Base-by-base conservation (phyloP, 805 yeast genomes). In the Nakazawaea ernobii region DNA sequence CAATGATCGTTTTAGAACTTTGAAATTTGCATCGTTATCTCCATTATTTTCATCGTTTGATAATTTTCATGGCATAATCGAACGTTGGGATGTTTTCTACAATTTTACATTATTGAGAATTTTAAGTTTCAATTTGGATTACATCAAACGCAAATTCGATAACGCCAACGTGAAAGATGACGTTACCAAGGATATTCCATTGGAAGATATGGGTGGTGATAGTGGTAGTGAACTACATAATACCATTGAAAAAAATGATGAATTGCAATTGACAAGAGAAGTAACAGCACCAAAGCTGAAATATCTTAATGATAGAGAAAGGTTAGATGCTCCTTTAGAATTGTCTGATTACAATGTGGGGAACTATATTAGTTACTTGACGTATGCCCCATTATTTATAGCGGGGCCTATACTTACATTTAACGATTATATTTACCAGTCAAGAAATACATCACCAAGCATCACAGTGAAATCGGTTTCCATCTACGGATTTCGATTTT, bases 381-480 rank as follows among this genome's bases (percentile, higher is more conserved):
- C 84, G 5, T 94, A 94, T 58, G 79, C 96, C 0, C 99, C 99
- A 3, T 68, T 94, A 42, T 87, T 86, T 65, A 82, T 94, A 55
- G 97, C 96, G 2, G 99, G 99, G 1, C 99, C 99, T 24, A 81
- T 94, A 14, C 60, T 94, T 37, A 86, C 98, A 0, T 94, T 86
- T 70, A 94, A 94, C 66, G 99, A 94, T 63, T 94, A 82, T 62
- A 63, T 86, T 37, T 82, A 83, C 55, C 99, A 94, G 67, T 70
- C 83, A 3, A 66, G 69, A 33, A 71, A 75, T 52, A 73, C 79
- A 14, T 66, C 84, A 14, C 73, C 84, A 1, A 77, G 95, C 0
- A 82, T 86, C 32, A 73, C 76, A 45, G 51, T 59, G 45, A 74
- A 70, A 42, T 69, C 86, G 39, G 80, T 77, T 0, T 43, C 73